Percentiles rank a stretch among this genome's conserved stretches.
Evolutionary conservation across 164 flowering plant species (phyloP).

Genomic region (Annona squamosa): DNA sequence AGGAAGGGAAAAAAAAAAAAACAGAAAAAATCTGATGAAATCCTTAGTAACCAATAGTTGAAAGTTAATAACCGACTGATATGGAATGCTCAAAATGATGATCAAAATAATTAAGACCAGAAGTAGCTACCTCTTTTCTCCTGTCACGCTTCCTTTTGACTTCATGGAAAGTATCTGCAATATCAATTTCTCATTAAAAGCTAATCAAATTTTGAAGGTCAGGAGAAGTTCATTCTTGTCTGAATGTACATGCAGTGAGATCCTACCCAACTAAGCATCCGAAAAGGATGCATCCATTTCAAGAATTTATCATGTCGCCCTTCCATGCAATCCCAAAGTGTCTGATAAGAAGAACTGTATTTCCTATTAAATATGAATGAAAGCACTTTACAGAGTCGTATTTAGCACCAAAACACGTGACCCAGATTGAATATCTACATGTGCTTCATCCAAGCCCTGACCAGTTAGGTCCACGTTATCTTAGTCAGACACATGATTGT

Average conservation of each 20-base stretch:
- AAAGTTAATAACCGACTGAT: neutral
- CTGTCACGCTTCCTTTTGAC: slow-evolving; percentile 78
- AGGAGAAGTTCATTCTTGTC: neutral
- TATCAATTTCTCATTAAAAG: slow-evolving; percentile 3
- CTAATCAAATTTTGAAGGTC: neutral
- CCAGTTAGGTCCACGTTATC: too few relatives aligned
- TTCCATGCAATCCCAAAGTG: neutral
- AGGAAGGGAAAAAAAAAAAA: too few relatives aligned
- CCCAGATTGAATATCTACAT: too few relatives aligned
- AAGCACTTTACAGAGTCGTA: too few relatives aligned
- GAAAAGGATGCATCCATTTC: neutral
- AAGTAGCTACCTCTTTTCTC: slow-evolving; percentile 61
- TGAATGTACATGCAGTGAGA: too few relatives aligned
- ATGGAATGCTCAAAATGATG: neutral
- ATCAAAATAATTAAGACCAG: too few relatives aligned
- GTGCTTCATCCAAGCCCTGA: too few relatives aligned
- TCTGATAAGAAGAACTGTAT: neutral
- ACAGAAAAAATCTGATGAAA: neutral
- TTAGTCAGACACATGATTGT: too few relatives aligned
- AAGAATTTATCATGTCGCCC: neutral
- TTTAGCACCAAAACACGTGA: too few relatives aligned
- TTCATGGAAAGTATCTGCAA: slow-evolving; percentile 80
- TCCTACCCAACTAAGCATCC: neutral
- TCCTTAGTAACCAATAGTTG: neutral
- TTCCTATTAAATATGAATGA: neutral